Conservation (phyloP, 2,329 filamentous ascomycete genomes). For the Stemphylium lycopersici region DNA sequence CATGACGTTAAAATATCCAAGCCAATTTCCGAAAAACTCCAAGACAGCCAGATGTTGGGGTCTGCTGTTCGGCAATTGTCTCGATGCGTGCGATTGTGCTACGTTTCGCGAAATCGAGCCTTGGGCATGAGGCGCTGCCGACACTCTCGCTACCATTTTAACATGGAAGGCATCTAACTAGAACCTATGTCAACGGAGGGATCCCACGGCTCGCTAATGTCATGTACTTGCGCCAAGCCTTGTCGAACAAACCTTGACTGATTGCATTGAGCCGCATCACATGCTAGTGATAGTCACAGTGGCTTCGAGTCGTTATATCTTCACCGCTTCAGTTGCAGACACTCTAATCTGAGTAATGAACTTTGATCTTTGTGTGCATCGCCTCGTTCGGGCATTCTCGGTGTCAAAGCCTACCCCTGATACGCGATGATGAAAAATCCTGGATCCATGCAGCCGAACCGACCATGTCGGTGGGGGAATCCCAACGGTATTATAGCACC, state of each 20-base stretch:
- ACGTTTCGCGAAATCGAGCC: too few species aligned
- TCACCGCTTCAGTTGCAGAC: background rate
- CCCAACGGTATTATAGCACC: background rate
- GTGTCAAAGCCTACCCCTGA: too few species aligned
- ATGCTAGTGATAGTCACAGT: background rate
- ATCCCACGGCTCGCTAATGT: background rate
- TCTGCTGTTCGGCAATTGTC: too few species aligned
- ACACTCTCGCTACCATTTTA: background rate
- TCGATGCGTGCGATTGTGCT: too few species aligned
- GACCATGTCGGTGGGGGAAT: background rate
- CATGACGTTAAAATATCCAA: background rate
- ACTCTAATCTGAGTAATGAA: too few species aligned
- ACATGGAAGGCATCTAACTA: background rate
- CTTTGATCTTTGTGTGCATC: too few species aligned
- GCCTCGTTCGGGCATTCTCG: too few species aligned
- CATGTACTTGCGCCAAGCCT: background rate
- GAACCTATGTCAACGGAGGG: background rate
- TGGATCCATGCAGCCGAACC: too few species aligned
- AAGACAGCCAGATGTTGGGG: too few species aligned
- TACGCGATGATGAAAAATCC: too few species aligned
- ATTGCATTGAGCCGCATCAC: slow-evolving; percentile 3
- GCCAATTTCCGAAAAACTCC: background rate
- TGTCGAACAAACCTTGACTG: background rate
- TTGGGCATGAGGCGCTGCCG: background rate
- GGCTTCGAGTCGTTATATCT: background rate